Conservation (phyloP, 164 flowering plant genomes). For the Litsea cubeba region DNA sequence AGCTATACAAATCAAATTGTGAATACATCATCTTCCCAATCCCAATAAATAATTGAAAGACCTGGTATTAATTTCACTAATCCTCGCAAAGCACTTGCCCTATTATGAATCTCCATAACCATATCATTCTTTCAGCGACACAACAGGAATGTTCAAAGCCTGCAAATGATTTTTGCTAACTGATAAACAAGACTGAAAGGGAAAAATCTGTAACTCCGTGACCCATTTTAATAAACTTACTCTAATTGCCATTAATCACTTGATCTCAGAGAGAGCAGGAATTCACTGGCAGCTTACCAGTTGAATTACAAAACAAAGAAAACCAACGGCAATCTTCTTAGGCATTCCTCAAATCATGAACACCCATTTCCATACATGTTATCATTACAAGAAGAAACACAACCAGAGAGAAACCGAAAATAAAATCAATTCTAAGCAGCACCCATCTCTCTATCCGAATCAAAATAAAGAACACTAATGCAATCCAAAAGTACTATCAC, state of each 20-base stretch:
- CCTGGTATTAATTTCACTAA: neutral
- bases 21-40: neutral
- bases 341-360: neutral
- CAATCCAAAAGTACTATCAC: conserved; percentile 2
- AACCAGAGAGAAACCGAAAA: neutral
- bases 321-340: neutral
- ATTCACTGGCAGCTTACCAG: neutral
- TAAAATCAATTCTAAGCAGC: neutral
- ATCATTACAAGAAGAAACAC: neutral
- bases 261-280: neutral
- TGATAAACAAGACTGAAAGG: neutral
- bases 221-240: neutral
- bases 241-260: neutral
- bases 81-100: neutral
- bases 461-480: neutral
- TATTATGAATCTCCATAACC: neutral
- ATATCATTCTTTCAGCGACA: neutral
- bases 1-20: neutral
- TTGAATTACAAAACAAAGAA: too few species aligned
- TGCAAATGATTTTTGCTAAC: neutral
- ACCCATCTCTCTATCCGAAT: conserved; percentile 1
- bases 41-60: neutral
- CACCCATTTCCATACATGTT: neutral
- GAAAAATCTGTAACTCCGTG: neutral
- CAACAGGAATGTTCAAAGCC: neutral